phyloP scores from a whole-genome alignment of 257 asterid genomes.

The Ilex aquifolium region DNA sequence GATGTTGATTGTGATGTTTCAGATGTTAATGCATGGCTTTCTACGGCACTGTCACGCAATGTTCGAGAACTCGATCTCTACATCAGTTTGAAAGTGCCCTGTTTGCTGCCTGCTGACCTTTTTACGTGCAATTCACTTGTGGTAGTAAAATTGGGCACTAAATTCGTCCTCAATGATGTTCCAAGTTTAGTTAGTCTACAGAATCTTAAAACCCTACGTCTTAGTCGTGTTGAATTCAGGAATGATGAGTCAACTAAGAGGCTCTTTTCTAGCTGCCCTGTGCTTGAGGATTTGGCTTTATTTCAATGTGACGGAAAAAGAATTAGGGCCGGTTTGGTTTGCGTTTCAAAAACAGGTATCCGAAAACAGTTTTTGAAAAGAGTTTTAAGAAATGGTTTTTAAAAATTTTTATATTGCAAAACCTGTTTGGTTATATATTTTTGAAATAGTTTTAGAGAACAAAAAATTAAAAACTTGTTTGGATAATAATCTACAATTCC shows the following conservation, averaged over 20 bases:
- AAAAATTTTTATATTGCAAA: too few species aligned
- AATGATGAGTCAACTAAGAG: constrained; percentile 37
- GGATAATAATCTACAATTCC: too few species aligned
- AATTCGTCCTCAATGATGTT: background rate
- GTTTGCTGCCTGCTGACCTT: constrained; percentile 33
- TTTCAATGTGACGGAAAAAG: constrained; percentile 44
- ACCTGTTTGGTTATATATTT: too few species aligned
- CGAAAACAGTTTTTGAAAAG: too few species aligned
- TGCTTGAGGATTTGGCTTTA: constrained; percentile 40
- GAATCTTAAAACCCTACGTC: constrained; percentile 32
- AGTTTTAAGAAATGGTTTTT: too few species aligned
- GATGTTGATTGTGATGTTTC: constrained; percentile 44
- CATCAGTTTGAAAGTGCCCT: constrained; percentile 43
- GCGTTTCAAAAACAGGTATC: too few species aligned
- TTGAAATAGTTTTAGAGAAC: too few species aligned
- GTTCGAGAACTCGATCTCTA: constrained; percentile 51
- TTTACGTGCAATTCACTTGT: constrained; percentile 28
- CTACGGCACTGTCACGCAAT: constrained; percentile 32
- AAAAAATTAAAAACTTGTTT: too few species aligned
- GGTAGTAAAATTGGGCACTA: constrained; percentile 36
- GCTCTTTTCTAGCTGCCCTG: constrained; percentile 39
- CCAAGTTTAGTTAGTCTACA: background rate
- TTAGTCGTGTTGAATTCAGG: constrained; percentile 41
- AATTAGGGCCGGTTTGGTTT: too few species aligned
- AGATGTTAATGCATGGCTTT: constrained; percentile 45